Base-by-base conservation (phyloP, 345 rosid genomes). In the Eucalyptus dawsonii region DNA sequence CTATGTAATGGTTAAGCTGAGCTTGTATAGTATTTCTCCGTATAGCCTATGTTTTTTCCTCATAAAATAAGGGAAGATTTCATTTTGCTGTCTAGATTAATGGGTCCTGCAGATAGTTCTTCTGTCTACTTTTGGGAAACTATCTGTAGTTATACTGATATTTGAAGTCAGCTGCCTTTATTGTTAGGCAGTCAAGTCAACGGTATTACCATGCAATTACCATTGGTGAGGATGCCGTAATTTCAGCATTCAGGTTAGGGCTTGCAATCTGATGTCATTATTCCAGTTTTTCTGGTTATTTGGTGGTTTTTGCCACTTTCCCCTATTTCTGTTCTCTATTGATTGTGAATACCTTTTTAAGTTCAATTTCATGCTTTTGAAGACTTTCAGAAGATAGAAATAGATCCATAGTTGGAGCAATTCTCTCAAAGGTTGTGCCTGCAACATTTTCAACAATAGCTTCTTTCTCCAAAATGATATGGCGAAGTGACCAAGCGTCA, bases 131-230 rank as follows among this genome's bases (percentile, higher is more conserved):
- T 85, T 83, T 69, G 90, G 92, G 89, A 90, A 92, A 51, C 88
- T 91, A 90, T 92, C 94, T 91, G 91, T 92, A 94, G 89, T 34
- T 87, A 91, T 91, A 93, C 94, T 87, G 95, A 53, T 93, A 92
- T 93, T 93, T 94, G 96, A 97, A 92, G 93, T 94, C 95, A 93
- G 96, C 97, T 96, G 95, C 95, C 96, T 96, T 97, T 96, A 92
- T 96, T 96, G 96, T 97, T 96, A 96, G 97, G 91, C 99, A 97
- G 99, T 98, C 99, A 92, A 96, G 96, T 94, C 97, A 98, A 89
- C 96, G 95, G 87, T 97, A 96, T 94, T 98, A 94, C 92, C 93
- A 97, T 94, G 98, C 98, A 80, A 93, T 98, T 92, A 94, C 98
- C 80, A 93, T 96, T 89, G 99, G 99, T 88, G 98, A 97, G 91